Conservation (phyloP, 257 asterid species). For the Mentha longifolia region DNA sequence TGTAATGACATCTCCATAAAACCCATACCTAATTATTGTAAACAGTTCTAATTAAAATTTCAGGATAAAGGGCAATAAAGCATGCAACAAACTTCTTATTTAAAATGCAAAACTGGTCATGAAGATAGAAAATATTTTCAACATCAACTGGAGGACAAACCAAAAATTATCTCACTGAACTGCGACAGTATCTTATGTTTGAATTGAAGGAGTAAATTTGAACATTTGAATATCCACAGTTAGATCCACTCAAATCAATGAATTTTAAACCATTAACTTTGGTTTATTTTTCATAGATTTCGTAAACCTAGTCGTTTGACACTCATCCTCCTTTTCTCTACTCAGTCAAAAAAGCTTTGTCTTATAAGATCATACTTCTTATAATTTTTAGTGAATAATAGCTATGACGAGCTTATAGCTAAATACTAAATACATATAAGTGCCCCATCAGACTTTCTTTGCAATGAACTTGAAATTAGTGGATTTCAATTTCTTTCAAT, state of each 20-base stretch:
- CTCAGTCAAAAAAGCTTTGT: neutral
- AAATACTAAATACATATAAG: no score
- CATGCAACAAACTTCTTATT: slow-evolving; percentile 22
- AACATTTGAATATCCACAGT: neutral
- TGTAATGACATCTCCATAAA: slow-evolving; percentile 95
- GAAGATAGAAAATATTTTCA: slow-evolving; percentile 1
- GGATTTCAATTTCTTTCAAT: neutral
- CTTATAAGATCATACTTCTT: neutral
- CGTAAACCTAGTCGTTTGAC: neutral
- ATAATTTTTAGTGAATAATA: neutral
- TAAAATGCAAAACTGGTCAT: slow-evolving; percentile 8
- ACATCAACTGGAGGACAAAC: slow-evolving; percentile 16
- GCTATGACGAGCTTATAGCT: neutral
- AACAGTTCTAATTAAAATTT: slow-evolving; percentile 16
- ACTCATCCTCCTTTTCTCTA: neutral
- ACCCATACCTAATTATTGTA: slow-evolving; percentile 73
- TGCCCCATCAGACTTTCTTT: neutral
- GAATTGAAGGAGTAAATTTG: neutral
- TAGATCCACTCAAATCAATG: slow-evolving; percentile 8
- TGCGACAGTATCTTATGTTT: neutral
- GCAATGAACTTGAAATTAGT: neutral
- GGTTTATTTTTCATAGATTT: neutral
- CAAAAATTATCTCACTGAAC: slow-evolving; percentile 15
- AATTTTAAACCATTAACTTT: neutral
- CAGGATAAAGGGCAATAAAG: slow-evolving; percentile 24